phyloP scores from a whole-genome alignment of 1,139 yeast species.

The Pichia sp. region DNA sequence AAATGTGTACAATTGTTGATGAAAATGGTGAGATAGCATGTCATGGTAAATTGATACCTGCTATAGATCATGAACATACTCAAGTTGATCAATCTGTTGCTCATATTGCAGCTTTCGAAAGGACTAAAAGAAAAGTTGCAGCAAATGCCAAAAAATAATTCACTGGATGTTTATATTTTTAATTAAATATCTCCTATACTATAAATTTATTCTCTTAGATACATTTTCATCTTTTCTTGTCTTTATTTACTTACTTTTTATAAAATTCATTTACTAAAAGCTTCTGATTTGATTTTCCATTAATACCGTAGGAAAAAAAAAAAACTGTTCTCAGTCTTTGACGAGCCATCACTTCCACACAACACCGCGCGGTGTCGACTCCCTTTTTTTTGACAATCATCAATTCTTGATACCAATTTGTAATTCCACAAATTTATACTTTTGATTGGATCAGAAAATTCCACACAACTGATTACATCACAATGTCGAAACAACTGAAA shows the following conservation, averaged over 20 bases:
- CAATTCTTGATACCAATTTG: no score
- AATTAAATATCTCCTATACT: background rate
- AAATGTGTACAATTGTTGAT: constrained; percentile 54
- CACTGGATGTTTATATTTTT: no score
- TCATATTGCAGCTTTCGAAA: constrained; percentile 88
- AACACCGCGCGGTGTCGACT: no score
- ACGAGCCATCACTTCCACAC: no score
- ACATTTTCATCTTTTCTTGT: background rate
- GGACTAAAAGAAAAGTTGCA: constrained; percentile 47
- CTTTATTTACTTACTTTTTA: background rate
- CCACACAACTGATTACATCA: background rate
- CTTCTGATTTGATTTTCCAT: background rate
- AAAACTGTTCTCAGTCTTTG: no score
- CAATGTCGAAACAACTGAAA: constrained; percentile 25
- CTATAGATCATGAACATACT: constrained; percentile 65
- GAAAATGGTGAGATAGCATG: constrained; percentile 30
- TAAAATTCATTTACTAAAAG: background rate
- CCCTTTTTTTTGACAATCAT: no score
- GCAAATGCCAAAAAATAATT: constrained; percentile 9
- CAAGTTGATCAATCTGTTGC: constrained; percentile 90
- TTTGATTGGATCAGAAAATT: background rate
- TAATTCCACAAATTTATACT: no score
- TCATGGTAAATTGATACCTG: constrained; percentile 29
- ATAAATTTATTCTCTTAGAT: background rate
- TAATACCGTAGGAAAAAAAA: no score